Percentiles rank a stretch among this genome's conserved stretches.
Conservation (phyloP, 1,139 yeast genomes). For the Komagataea norvegica region DNA sequence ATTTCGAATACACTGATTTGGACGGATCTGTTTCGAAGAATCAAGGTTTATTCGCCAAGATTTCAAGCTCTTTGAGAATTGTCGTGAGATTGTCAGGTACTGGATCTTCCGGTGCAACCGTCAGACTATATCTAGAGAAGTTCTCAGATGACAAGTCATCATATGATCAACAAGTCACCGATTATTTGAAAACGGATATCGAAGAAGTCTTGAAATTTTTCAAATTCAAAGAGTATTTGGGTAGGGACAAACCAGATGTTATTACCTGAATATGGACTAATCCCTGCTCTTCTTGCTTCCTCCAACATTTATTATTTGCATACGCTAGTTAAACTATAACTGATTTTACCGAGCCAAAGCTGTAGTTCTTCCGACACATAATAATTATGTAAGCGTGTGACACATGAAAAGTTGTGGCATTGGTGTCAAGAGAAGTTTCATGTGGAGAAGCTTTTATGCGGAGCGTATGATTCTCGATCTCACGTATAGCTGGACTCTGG, state of each 20-base stretch:
- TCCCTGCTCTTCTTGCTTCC: no score
- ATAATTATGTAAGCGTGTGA: no score
- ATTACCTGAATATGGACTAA: constrained; percentile 63
- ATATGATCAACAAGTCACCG: constrained; percentile 56
- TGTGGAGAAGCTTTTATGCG: no score
- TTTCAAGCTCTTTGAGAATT: constrained; percentile 77
- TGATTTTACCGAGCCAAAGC: no score
- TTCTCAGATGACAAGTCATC: constrained; percentile 59
- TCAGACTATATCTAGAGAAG: constrained; percentile 86
- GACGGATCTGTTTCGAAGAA: constrained; percentile 89
- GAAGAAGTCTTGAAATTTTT: constrained; percentile 60
- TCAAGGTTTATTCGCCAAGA: constrained; percentile 87
- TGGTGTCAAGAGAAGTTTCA: no score
- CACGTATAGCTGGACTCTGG: no score
- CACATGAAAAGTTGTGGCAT: no score
- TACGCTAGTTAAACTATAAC: no score
- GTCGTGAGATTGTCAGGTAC: constrained; percentile 95
- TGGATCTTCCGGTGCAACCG: constrained; percentile 97
- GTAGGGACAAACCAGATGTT: constrained; percentile 86
- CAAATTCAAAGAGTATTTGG: constrained; percentile 68
- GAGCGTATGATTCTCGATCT: no score
- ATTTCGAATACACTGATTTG: constrained; percentile 88
- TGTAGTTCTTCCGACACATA: no score
- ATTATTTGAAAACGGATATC: constrained; percentile 62
- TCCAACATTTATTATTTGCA: no score